Base-by-base conservation (phyloP, 176 grass and related monocot genomes). In the Carex parvula region DNA sequence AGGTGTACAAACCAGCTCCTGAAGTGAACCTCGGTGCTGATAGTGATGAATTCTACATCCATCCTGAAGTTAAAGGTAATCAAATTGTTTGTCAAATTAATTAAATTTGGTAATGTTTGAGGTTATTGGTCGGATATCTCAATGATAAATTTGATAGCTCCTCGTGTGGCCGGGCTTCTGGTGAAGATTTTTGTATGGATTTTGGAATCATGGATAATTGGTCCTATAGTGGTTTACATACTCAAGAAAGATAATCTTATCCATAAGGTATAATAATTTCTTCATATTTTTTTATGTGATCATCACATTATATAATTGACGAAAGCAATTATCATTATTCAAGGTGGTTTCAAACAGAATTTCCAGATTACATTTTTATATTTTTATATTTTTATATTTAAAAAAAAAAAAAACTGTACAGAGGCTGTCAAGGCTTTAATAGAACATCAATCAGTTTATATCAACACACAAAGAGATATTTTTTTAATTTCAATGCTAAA, bases 141-240 rank as follows among this genome's bases (percentile, higher is more conserved):
- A 20, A 3, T 64, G 21, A 10, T 84, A 32, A 54, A 8, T 32
- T 29, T 20, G 22, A 66, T 84, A 97, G 95, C 95, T 86, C 95
- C 95, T 64, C 90, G 94, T 6, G 92, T 94, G 0, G 92, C 94
- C 0, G 92, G 94, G 55, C 5, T 94, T 14, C 81, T 91, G 85
- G 89, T 97, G 76, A 97, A 94, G 87, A 82, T 97, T 55, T 87
- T 94, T 64, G 90, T 87, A 32, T 97, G 94, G 94, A 86, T 94
- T 78, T 75, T 97, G 29, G 94, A 97, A 85, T 83, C 62, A 17
- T 77, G 83, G 35, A 41, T 97, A 61, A 1, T 97, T 58, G 92
- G 94, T 20, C 17, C 90, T n/a, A 60, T 94, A 11, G 79, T 91
- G 33, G 67, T 91, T 3, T 71, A 89, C 41, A 6, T 88, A 56